Percentiles rank a stretch among this genome's conserved stretches.
phyloP scores from a whole-genome alignment of 2,329 filamentous ascomycete genomes.

The Acrocalymma vagum region DNA sequence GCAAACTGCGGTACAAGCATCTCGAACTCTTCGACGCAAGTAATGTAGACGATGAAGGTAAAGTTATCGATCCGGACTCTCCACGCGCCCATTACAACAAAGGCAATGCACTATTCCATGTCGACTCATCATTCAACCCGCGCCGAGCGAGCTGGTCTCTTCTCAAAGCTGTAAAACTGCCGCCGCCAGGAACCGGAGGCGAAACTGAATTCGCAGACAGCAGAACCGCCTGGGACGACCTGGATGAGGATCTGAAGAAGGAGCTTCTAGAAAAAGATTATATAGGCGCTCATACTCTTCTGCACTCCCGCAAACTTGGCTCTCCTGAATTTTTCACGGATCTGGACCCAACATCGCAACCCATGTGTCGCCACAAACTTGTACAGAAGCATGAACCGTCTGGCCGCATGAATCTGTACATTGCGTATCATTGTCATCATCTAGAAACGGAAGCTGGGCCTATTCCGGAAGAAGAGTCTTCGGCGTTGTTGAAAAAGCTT shows the following conservation, averaged over 20 bases:
- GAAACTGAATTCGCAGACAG: constrained; percentile 37
- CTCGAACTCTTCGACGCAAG: constrained; percentile 66
- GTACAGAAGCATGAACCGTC: constrained; percentile 62
- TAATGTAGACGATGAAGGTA: constrained; percentile 61
- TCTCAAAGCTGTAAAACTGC: constrained; percentile 29
- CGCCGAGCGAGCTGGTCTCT: constrained; percentile 34
- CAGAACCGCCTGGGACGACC: constrained; percentile 41
- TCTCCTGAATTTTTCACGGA: constrained; percentile 59
- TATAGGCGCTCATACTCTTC: constrained; percentile 49
- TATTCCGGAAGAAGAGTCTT: constrained; percentile 43
- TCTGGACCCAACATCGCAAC: constrained; percentile 50
- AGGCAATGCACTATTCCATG: constrained; percentile 43
- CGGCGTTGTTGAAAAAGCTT: constrained; percentile 50
- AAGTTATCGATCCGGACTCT: constrained; percentile 51
- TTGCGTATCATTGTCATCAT: constrained; percentile 63
- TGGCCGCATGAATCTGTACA: constrained; percentile 62
- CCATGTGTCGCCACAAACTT: constrained; percentile 57
- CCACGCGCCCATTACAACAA: constrained; percentile 53
- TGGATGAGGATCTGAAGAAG: constrained; percentile 29
- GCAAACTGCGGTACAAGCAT: constrained; percentile 57
- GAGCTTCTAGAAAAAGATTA: constrained; percentile 28
- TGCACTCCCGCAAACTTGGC: constrained; percentile 62
- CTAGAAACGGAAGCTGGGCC: constrained; percentile 48
- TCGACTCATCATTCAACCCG: constrained; percentile 39
- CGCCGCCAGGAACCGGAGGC: constrained; percentile 31